These are phyloP conservation scores for Cocos nucifera DNA, from an alignment of 176 grass and related monocot genomes.

Conservation along the genomic window DNA sequence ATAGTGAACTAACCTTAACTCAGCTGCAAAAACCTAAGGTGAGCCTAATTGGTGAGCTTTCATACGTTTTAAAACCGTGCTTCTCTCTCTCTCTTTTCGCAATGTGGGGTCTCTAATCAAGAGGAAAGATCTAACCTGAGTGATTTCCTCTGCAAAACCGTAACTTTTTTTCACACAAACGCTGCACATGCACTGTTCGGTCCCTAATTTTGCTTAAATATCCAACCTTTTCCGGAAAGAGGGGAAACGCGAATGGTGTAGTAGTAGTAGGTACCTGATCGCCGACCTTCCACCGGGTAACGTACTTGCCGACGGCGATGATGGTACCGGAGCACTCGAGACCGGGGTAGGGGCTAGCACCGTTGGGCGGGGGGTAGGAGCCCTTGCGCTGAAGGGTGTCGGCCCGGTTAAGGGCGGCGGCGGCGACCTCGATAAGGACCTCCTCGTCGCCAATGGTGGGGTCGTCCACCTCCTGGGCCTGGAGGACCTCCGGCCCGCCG, in stretches of 20 bases:
- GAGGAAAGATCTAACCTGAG: too few species aligned
- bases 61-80: too few species aligned
- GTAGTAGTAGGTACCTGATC: constrained; percentile 30
- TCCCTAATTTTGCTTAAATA: neutral
- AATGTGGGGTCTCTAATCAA: too few species aligned
- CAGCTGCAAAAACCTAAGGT: too few species aligned
- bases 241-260: too few species aligned
- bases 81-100: too few species aligned
- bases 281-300: constrained; percentile 45
- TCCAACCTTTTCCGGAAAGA: neutral
- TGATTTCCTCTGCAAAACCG: too few species aligned
- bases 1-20: too few species aligned
- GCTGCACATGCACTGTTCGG: too few species aligned
- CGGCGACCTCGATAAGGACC: constrained; percentile 55
- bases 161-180: too few species aligned
- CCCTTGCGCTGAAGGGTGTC: constrained; percentile 73
- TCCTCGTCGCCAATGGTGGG: constrained; percentile 38
- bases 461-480: constrained; percentile 49
- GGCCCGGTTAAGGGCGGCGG: constrained; percentile 59
- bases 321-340: constrained; percentile 85
- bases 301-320: constrained; percentile 34
- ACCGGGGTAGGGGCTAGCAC: constrained; percentile 55
- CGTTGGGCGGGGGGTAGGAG: constrained; percentile 36
- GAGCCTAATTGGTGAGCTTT: too few species aligned
- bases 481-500: constrained; percentile 65